These are phyloP conservation scores for Zygnema cylindricum DNA, from an alignment of 139 green algal genomes.

Conservation along the genomic window DNA sequence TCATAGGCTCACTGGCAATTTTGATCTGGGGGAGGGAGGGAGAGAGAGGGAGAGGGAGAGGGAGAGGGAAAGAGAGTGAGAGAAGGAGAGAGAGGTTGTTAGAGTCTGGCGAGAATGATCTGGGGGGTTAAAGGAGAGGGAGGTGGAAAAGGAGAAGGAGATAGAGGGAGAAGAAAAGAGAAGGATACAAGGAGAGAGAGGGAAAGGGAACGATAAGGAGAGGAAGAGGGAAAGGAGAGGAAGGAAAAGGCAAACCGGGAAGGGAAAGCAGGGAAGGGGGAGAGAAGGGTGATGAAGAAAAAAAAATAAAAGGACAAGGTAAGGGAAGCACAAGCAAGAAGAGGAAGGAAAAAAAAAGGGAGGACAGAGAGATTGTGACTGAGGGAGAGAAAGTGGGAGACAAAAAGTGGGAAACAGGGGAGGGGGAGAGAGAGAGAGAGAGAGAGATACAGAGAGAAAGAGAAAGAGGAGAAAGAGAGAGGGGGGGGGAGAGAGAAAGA, in stretches of 20 bases:
- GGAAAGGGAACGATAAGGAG: not conserved
- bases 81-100: not conserved
- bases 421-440: no score
- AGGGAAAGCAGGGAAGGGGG: not conserved
- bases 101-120: not conserved
- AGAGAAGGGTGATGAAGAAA: not conserved
- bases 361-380: not conserved
- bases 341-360: conserved; percentile 3
- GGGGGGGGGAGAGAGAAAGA: no score
- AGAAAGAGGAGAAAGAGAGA: no score
- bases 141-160: not conserved
- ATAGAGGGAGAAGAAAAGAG: not conserved
- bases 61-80: no score
- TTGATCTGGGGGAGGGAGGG: conserved; percentile 47
- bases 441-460: no score
- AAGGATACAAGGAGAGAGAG: not conserved
- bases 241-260: not conserved
- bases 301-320: no score
- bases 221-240: not conserved
- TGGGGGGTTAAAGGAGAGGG: not conserved
- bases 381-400: not conserved
- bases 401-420: no score
- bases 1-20: conserved; percentile 53
- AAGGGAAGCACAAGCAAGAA: not conserved
- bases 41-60: conserved; percentile 7